Percentiles rank a stretch among this genome's conserved stretches.
phyloP scores from a whole-genome alignment of 176 grass and related monocot genomes.

The Lolium perenne region DNA sequence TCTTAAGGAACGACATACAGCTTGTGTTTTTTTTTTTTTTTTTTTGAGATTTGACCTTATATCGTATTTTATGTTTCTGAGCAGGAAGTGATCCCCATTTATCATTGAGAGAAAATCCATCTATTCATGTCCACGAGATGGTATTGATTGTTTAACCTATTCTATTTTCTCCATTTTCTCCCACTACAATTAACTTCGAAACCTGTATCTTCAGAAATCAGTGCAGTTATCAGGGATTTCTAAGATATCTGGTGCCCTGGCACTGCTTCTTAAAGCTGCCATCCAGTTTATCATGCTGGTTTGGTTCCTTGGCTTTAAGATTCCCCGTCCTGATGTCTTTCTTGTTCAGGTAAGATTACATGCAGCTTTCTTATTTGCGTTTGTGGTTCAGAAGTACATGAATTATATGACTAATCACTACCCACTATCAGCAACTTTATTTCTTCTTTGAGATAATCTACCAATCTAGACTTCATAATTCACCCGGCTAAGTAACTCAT shows the following conservation, averaged over 20 bases:
- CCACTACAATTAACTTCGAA: constrained; percentile 17
- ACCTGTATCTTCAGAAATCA: constrained; percentile 55
- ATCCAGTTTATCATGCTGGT: constrained; percentile 78
- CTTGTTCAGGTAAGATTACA: constrained; percentile 63
- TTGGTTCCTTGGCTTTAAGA: constrained; percentile 88
- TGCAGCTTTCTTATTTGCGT: background rate
- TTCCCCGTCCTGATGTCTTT: constrained; percentile 86
- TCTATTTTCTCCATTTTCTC: background rate
- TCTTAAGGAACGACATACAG: background rate
- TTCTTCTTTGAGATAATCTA: background rate
- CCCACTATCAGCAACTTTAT: background rate
- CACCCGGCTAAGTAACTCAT: background rate
- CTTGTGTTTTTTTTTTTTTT: background rate
- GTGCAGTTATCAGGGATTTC: constrained; percentile 75
- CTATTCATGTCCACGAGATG: constrained; percentile 85
- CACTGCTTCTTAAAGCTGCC: constrained; percentile 86
- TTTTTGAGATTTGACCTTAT: constrained; percentile 2
- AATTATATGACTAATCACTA: background rate
- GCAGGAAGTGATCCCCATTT: constrained; percentile 90
- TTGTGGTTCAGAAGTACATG: constrained; percentile 16
- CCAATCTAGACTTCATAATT: background rate
- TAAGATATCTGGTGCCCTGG: constrained; percentile 82
- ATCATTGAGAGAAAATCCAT: constrained; percentile 70
- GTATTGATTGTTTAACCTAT: constrained; percentile 37
- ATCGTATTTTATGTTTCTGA: constrained; percentile 33